phyloP scores from a whole-genome alignment of 768 basidiomycete species.

The Mycena floridula region DNA sequence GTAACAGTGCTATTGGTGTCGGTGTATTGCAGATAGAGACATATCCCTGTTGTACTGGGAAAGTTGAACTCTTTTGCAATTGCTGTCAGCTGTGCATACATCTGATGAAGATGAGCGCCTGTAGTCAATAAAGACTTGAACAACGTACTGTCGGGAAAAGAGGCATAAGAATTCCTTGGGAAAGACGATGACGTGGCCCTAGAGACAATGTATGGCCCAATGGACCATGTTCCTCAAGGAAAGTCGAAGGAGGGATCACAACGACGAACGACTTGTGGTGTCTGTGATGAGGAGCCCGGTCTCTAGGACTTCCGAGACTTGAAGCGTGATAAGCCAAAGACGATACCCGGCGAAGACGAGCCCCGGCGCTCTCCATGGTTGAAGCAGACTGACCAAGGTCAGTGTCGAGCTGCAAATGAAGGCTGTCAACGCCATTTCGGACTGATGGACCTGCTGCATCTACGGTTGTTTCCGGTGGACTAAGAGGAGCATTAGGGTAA shows the following conservation, averaged over 20 bases:
- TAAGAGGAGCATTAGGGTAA: constrained; percentile 33
- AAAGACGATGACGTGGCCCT: constrained; percentile 54
- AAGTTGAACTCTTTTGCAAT: constrained; percentile 81
- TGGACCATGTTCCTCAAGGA: constrained; percentile 53
- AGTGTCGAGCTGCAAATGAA: constrained; percentile 6
- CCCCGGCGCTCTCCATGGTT: constrained; percentile 23
- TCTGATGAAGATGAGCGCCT: constrained; percentile 34
- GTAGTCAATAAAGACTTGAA: neutral
- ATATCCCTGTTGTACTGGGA: constrained; percentile 70
- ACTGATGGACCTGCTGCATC: constrained; percentile 13
- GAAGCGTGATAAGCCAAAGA: constrained; percentile 52
- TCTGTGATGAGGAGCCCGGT: constrained; percentile 30
- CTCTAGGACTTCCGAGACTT: constrained; percentile 35
- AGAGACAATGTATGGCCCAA: constrained; percentile 52
- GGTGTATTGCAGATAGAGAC: constrained; percentile 66
- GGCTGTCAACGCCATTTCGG: neutral
- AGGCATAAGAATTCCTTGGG: constrained; percentile 70
- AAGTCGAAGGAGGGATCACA: constrained; percentile 55
- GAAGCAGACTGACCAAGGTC: constrained; percentile 11
- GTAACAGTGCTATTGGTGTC: constrained; percentile 51
- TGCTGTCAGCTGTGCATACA: constrained; percentile 69
- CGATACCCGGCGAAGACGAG: constrained; percentile 38
- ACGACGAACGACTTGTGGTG: constrained; percentile 52
- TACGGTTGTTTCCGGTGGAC: constrained; percentile 34
- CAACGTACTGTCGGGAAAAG: constrained; percentile 59